Percentiles rank a stretch among this genome's conserved stretches.
Conservation (phyloP, 495 filamentous ascomycete species). For the Xylaria curta region DNA sequence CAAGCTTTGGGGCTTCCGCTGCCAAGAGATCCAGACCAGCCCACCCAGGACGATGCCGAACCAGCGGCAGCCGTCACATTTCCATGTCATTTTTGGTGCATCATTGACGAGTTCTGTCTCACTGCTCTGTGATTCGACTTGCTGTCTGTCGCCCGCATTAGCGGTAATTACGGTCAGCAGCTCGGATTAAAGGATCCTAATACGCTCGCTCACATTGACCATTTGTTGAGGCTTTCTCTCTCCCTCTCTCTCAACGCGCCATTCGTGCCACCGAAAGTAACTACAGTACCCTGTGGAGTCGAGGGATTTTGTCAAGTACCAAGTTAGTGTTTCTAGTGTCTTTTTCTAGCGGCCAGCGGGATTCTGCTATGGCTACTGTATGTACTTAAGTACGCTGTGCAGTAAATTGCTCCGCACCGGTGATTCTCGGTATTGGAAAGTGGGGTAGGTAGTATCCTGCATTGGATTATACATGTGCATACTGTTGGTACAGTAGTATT, state of each 20-base stretch:
- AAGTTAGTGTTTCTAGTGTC: too few relatives aligned
- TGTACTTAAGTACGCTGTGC: neutral
- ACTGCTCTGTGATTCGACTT: neutral
- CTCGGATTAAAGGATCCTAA: neutral
- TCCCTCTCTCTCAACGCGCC: neutral
- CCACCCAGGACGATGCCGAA: conserved; percentile 5
- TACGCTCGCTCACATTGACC: neutral
- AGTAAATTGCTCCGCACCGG: conserved; percentile 6
- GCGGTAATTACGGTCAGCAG: neutral
- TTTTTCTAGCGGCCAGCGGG: neutral
- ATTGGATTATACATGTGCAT: neutral
- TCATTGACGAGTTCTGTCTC: neutral
- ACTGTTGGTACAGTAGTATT: neutral
- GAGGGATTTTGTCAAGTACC: neutral
- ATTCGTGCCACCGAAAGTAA: neutral
- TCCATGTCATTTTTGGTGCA: neutral
- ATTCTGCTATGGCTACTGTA: neutral
- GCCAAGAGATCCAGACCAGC: conserved; percentile 24
- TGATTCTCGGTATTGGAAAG: neutral
- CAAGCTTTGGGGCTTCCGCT: conserved; percentile 24
- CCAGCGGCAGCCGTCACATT: conserved; percentile 1
- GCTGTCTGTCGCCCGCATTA: neutral
- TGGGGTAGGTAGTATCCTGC: neutral
- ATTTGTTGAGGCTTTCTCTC: neutral
- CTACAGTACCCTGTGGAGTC: neutral